Evolutionary conservation across 176 grass and related monocot species (phyloP), one percentile per base, ranked within the genome.

Genomic region (Rhynchospora tenuis): DNA sequence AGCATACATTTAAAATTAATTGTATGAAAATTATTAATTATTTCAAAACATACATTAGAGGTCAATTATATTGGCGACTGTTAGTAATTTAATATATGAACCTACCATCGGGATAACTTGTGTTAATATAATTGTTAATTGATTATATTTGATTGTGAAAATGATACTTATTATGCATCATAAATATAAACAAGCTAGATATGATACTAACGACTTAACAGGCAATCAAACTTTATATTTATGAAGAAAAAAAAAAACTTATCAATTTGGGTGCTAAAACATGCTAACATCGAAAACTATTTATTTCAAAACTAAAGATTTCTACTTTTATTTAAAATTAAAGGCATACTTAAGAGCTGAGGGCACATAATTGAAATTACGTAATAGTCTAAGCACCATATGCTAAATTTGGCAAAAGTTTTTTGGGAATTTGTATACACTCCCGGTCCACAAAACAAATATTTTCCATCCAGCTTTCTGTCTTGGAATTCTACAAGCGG

Each of bases 401-500:
- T n/a, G 19, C 7, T 7, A 76, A 76, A 54, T 29, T 66, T 48
- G 42, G 7, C 60, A 82, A 82, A 82, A 17, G 22, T 4, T 73
- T 73, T 67, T 73, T 73, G 38, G 69, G 13, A 81, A 81, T 13
- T 76, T 28, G 67, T 46, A 73, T 43, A 17, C 1, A 84, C 6
- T 15, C 62, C 46, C 46, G 46, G 72, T 75, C 23, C 22, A 75
- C 72, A 75, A 75, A 75, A 29, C 47, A 75, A 75, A 54, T 82
- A 27, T 48, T 82, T 64, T 67, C 20, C 14, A 19, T 82, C 13
- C 46, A 64, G 19, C 58, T 82, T 61, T 82, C 43, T 29, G 80
- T 64, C 80, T 82, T 17, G 80, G 60, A 82, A 82, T 82, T 82
- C 59, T 82, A 82, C 59, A 85, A 85, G 68, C 71, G 71, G 68